These are phyloP conservation scores for Cercospora zeina DNA, from an alignment of 2,329 filamentous ascomycete species.

Conservation along the genomic window DNA sequence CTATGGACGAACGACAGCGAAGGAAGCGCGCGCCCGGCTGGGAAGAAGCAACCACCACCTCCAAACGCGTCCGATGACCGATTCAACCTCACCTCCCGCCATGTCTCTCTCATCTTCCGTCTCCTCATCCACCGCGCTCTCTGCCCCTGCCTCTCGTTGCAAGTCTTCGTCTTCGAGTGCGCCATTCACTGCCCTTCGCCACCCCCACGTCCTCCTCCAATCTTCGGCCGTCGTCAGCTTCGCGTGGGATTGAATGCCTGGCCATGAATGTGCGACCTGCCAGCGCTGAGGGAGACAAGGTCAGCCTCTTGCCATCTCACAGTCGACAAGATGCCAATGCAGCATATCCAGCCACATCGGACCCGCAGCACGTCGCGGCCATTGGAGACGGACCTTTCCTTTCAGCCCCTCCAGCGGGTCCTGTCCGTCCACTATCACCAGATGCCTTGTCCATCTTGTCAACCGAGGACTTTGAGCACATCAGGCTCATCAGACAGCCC, in stretches of 20 bases:
- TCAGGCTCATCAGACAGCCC: conserved; percentile 24
- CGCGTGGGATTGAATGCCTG: neutral
- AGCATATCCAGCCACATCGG: neutral
- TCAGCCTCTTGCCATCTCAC: conserved; percentile 1
- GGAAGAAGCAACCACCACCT: neutral
- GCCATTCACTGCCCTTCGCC: neutral
- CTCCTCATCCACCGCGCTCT: neutral
- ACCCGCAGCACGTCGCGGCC: neutral
- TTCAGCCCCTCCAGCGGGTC: conserved; percentile 32
- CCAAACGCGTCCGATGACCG: neutral
- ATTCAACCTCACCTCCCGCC: neutral
- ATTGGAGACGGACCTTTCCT: conserved; percentile 30
- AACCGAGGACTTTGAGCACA: conserved; percentile 39
- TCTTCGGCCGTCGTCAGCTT: neutral
- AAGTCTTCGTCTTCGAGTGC: neutral
- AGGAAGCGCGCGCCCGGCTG: neutral
- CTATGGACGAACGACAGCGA: neutral
- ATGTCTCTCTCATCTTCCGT: neutral
- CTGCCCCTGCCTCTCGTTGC: neutral
- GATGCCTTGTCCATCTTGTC: conserved; percentile 47
- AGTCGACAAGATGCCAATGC: neutral
- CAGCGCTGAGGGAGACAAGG: conserved; percentile 14
- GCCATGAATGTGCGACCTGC: conserved; percentile 1
- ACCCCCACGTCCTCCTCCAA: neutral
- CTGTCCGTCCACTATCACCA: conserved; percentile 45